A percentile compares a stretch with the other conserved stretches of the same genome.
These are phyloP conservation scores for Vigna reflexopilosa DNA, from an alignment of 306 rosid species.

Conservation along the genomic window DNA sequence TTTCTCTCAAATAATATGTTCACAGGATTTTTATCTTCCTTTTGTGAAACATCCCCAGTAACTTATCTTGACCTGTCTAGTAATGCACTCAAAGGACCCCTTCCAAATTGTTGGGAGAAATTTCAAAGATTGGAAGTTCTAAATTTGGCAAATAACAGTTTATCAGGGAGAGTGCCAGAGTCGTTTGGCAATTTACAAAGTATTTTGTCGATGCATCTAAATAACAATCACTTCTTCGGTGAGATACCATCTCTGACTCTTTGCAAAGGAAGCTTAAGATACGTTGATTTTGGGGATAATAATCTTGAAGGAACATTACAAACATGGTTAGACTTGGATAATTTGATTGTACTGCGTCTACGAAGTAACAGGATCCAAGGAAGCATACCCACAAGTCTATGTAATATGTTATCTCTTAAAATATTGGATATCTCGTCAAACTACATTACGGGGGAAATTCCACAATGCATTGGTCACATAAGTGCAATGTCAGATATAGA, in stretches of 20 bases:
- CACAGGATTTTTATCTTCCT: not conserved
- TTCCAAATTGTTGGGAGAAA: not conserved
- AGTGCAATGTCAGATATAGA: not conserved
- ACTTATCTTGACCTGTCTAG: not conserved
- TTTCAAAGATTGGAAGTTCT: not conserved
- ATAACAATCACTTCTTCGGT: not conserved
- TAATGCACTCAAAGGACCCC: not conserved
- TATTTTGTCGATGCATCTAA: not conserved
- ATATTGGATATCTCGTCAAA: conserved; percentile 48
- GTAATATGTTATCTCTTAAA: conserved; percentile 35
- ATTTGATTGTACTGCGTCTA: conserved; percentile 10
- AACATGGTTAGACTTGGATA: not conserved
- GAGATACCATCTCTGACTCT: not conserved
- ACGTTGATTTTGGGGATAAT: not conserved
- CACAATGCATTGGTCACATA: conserved; percentile 39
- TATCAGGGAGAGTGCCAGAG: not conserved
- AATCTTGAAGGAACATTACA: not conserved
- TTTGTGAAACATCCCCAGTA: not conserved
- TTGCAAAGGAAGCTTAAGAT: not conserved
- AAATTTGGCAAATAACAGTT: not conserved
- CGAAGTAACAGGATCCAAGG: conserved; percentile 2
- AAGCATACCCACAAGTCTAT: conserved; percentile 36
- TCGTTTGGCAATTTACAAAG: not conserved
- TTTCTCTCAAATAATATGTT: conserved; percentile 40
- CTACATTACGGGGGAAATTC: conserved; percentile 41